phyloP scores from a whole-genome alignment of 192 early-diverging fungal species.

The Backusella tuberculispora region DNA sequence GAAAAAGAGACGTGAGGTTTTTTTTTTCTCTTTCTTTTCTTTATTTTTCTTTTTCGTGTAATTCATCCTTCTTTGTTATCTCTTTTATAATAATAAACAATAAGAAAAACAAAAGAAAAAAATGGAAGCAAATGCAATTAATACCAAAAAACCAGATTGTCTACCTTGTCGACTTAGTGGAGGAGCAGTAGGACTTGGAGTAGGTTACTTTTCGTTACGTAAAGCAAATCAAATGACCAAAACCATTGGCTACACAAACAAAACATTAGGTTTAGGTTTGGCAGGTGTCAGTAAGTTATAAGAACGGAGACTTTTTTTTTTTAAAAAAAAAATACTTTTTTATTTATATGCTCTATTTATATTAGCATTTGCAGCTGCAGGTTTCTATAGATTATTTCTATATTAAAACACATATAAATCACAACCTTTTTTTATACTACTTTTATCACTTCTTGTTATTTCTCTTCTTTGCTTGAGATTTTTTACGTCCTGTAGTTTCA shows the following conservation, averaged over 20 bases:
- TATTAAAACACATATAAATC: neutral
- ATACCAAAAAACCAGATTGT: neutral
- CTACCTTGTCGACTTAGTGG: slow-evolving; percentile 11
- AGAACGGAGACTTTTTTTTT: neutral
- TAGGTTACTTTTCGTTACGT: slow-evolving; percentile 6
- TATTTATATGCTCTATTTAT: neutral
- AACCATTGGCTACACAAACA: slow-evolving; percentile 8
- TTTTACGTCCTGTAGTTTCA: neutral
- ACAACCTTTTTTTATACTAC: neutral
- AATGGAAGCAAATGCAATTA: neutral
- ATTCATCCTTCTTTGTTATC: neutral
- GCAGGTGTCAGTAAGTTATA: slow-evolving; percentile 17
- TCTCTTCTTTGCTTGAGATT: neutral
- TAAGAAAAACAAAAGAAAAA: neutral
- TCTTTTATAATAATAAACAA: neutral
- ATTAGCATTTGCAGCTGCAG: slow-evolving; percentile 9
- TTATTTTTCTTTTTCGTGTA: neutral
- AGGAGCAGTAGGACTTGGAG: neutral
- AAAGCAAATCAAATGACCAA: slow-evolving; percentile 7
- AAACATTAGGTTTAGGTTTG: slow-evolving; percentile 9
- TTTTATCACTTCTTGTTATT: slow-evolving; percentile 12
- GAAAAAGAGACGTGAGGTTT: no score
- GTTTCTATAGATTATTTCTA: slow-evolving; percentile 7
- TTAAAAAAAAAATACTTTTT: slow-evolving; percentile 1
- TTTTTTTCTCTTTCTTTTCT: no score